These are phyloP conservation scores for Gomphus sp. DNA, from an alignment of 1,284 basidiomycete species.

Conservation along the genomic window DNA sequence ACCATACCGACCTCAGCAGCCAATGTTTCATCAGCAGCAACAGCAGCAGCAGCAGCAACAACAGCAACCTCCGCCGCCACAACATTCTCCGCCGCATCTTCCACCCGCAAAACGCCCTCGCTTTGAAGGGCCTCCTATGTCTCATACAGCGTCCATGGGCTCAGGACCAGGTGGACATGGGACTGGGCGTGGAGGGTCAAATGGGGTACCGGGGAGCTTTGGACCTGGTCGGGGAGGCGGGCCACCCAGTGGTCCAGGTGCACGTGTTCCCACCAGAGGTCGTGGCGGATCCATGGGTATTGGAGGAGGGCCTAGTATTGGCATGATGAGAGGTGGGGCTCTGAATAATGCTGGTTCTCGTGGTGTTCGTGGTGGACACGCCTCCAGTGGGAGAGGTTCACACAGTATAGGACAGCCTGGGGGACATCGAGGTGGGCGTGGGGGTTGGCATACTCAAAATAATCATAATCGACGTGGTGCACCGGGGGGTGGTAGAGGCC, in stretches of 20 bases:
- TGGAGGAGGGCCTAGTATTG: conserved; percentile 23
- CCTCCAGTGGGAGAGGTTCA: conserved; percentile 26
- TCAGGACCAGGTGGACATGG: conserved; percentile 31
- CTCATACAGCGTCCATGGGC: conserved; percentile 32
- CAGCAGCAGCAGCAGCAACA: conserved; percentile 6
- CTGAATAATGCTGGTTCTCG: conserved; percentile 20
- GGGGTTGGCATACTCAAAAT: conserved; percentile 29
- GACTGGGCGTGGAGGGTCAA: conserved; percentile 27
- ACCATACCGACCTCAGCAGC: conserved; percentile 35
- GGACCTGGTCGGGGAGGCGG: conserved; percentile 29
- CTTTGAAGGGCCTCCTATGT: conserved; percentile 26
- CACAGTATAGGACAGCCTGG: conserved; percentile 40
- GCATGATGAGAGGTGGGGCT: conserved; percentile 19
- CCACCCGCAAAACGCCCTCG: conserved; percentile 33
- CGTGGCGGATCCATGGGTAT: conserved; percentile 25
- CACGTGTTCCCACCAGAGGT: conserved; percentile 22
- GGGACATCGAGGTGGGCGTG: conserved; percentile 26
- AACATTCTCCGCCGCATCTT: conserved; percentile 10
- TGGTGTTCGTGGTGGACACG: conserved; percentile 25
- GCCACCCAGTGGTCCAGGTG: conserved; percentile 26
- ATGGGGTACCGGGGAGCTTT: conserved; percentile 27
- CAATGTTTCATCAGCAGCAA: conserved; percentile 18
- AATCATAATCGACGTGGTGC: conserved; percentile 24
- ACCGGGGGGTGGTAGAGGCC: conserved; percentile 31
- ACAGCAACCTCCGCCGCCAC: conserved; percentile 17